A percentile compares a stretch with the other conserved stretches of the same genome.
Conservation (phyloP, 1,139 yeast species). For the Blastobotrys arbuscula region DNA sequence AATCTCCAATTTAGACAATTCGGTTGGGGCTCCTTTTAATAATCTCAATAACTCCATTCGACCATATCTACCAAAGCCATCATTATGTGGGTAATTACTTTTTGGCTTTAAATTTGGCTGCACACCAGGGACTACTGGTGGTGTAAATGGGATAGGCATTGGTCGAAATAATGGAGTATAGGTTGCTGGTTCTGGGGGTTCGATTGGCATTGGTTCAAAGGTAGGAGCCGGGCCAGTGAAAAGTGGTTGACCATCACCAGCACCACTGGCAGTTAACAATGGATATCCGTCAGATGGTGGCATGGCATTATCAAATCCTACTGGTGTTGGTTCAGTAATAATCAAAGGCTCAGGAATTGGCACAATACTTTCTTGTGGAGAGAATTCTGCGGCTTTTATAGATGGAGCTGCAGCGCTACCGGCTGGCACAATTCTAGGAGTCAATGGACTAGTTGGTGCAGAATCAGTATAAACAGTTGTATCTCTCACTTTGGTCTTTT, state of each 20-base stretch:
- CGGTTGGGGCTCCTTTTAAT: constrained; percentile 15
- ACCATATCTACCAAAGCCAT: constrained; percentile 2
- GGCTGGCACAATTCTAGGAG: not conserved
- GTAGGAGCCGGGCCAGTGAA: not conserved
- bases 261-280: not conserved
- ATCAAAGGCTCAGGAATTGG: constrained; percentile 1
- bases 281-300: not conserved
- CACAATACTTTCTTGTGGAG: not conserved
- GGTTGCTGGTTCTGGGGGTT: not conserved
- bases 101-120: not conserved
- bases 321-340: not conserved
- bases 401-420: not conserved
- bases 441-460: constrained; percentile 19
- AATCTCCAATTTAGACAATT: constrained; percentile 16
- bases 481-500: constrained; percentile 3
- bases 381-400: too few relatives aligned
- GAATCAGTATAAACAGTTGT: constrained; percentile 25
- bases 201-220: not conserved
- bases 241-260: not conserved
- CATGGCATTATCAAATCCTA: too few relatives aligned
- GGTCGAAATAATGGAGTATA: not conserved
- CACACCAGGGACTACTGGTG: not conserved
- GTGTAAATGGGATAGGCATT: not conserved
- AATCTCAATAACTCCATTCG: constrained; percentile 1
- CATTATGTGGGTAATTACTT: not conserved